A percentile compares a stretch with the other conserved stretches of the same genome.
phyloP scores from a whole-genome alignment of 2,329 filamentous ascomycete genomes.

The Colletotrichum sp. region DNA sequence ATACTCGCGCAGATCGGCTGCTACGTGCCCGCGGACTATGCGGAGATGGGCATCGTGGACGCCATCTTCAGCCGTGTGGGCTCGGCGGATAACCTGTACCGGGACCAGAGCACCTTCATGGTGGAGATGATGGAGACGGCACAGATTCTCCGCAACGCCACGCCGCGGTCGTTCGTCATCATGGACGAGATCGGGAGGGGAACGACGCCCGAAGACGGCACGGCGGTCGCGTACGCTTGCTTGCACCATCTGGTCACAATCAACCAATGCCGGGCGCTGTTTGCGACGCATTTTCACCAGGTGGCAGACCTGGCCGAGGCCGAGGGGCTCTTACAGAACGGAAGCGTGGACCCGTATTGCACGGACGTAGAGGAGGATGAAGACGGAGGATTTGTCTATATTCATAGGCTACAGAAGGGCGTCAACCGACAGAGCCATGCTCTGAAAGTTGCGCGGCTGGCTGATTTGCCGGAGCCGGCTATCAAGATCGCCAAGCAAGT shows the following conservation, averaged over 20 bases:
- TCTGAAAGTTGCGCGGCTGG: conserved; percentile 89
- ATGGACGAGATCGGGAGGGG: conserved; percentile 98
- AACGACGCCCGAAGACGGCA: conserved; percentile 91
- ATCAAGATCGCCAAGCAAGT: conserved; percentile 70
- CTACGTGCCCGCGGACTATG: conserved; percentile 89
- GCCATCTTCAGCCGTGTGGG: conserved; percentile 94
- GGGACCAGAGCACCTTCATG: conserved; percentile 98
- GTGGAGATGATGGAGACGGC: conserved; percentile 99
- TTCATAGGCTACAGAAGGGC: conserved; percentile 81
- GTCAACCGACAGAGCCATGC: conserved; percentile 90
- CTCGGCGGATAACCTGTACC: conserved; percentile 93
- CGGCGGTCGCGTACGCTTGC: conserved; percentile 88
- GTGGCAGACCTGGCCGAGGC: conserved; percentile 77
- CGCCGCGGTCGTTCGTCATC: conserved; percentile 85
- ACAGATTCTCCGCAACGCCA: conserved; percentile 85
- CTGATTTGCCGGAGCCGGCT: conserved; percentile 77
- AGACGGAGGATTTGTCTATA: conserved; percentile 78
- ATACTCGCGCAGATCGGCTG: conserved; percentile 92
- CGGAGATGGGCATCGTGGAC: conserved; percentile 90
- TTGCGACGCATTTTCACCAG: conserved; percentile 93
- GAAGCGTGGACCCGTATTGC: conserved; percentile 75
- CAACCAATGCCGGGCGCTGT: conserved; percentile 81
- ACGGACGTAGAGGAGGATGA: conserved; percentile 84
- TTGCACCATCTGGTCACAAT: conserved; percentile 81
- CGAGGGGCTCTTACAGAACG: conserved; percentile 45